Evolutionary conservation across 2,329 filamentous ascomycete genomes (phyloP).

Genomic region (Apiospora sp.): DNA sequence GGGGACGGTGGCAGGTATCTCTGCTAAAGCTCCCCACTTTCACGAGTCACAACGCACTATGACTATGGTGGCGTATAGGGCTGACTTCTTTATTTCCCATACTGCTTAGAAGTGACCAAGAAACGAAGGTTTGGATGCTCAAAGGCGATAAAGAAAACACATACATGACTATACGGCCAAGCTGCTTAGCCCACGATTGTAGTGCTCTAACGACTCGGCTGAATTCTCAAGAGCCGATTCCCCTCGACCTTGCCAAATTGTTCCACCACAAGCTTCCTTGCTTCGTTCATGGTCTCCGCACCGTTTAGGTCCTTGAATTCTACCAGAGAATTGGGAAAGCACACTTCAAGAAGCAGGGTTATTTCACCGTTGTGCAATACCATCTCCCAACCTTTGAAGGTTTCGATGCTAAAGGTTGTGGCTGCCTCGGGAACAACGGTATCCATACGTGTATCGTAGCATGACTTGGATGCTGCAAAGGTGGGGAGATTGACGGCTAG

Average conservation of each 20-base stretch:
- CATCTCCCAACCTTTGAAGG: not conserved
- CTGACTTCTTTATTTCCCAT: too few species aligned
- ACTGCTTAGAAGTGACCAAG: too few species aligned
- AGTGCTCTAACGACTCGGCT: not conserved
- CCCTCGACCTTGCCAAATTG: not conserved
- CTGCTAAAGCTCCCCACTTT: too few species aligned
- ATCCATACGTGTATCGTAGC: not conserved
- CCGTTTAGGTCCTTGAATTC: constrained; percentile 1
- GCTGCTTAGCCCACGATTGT: too few species aligned
- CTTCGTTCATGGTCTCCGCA: not conserved
- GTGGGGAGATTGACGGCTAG: not conserved
- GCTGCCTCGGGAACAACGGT: not conserved
- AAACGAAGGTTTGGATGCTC: too few species aligned
- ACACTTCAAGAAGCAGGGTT: not conserved
- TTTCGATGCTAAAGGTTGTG: not conserved
- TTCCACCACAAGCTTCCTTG: not conserved
- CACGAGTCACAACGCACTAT: too few species aligned
- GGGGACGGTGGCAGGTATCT: too few species aligned
- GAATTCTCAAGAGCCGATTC: not conserved
- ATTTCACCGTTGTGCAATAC: not conserved
- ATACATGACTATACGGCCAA: too few species aligned
- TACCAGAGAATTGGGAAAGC: not conserved
- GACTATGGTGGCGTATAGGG: too few species aligned
- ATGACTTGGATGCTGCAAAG: not conserved
- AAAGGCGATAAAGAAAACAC: too few species aligned